Evolutionary conservation across 257 asterid species (phyloP).

Genomic region (Solanum sejunctum): DNA sequence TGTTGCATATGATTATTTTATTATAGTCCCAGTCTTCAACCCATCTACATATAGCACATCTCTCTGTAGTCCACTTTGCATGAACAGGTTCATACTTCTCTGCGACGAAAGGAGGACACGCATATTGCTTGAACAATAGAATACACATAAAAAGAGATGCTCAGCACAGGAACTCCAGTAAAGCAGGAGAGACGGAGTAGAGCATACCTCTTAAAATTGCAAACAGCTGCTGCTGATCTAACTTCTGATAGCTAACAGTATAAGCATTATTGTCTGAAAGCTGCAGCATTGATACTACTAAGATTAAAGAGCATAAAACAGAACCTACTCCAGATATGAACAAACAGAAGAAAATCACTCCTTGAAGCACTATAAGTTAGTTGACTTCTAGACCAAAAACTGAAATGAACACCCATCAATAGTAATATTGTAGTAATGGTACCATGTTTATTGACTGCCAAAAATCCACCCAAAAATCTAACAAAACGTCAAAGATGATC

Average conservation of each 20-base stretch:
- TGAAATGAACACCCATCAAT: not conserved
- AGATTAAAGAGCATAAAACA: not conserved
- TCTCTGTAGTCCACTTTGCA: conserved; percentile 89
- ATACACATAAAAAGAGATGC: not conserved
- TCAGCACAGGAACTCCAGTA: not conserved
- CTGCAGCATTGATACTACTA: conserved; percentile 40
- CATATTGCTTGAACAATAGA: not conserved
- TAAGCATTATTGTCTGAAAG: conserved; percentile 36
- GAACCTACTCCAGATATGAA: not conserved
- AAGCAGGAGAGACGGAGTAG: not conserved
- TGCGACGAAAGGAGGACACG: conserved; percentile 22
- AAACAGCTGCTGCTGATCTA: conserved; percentile 59
- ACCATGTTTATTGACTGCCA: not conserved
- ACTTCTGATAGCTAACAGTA: conserved; percentile 25
- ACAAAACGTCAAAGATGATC: not conserved
- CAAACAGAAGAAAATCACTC: not conserved
- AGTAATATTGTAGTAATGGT: not conserved
- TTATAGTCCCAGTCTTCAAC: conserved; percentile 98
- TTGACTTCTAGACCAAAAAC: not conserved
- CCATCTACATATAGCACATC: conserved; percentile 98
- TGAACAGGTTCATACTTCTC: conserved; percentile 62
- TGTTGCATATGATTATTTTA: conserved; percentile 91
- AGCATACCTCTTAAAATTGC: conserved; percentile 53
- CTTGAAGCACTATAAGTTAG: not conserved
- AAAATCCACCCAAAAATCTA: not conserved